Evolutionary conservation across 768 basidiomycete genomes (phyloP).

Genomic region (Pleurotus giganteus): DNA sequence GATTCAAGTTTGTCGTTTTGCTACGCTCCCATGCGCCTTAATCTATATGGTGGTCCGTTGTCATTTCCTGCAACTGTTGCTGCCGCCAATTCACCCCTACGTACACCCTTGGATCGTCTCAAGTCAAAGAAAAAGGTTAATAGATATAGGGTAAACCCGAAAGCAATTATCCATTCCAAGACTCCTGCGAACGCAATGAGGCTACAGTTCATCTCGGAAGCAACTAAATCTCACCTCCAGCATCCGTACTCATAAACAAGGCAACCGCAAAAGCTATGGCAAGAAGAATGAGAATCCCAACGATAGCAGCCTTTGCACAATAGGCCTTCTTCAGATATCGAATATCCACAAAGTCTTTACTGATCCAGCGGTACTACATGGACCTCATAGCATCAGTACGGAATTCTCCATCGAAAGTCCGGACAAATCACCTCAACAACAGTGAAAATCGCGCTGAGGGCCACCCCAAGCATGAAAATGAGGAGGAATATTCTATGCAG

Average conservation of each 20-base stretch:
- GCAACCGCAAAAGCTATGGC: constrained; percentile 63
- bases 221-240: constrained; percentile 41
- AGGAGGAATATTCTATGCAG: constrained; percentile 63
- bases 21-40: background rate
- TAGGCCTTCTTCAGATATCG: constrained; percentile 53
- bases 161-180: constrained; percentile 72
- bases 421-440: constrained; percentile 53
- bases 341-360: constrained; percentile 47
- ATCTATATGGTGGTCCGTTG: background rate
- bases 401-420: background rate
- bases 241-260: constrained; percentile 42
- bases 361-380: constrained; percentile 61
- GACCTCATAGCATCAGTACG: background rate
- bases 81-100: constrained; percentile 39
- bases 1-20: too few species aligned
- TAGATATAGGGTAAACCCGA: constrained; percentile 72
- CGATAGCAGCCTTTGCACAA: constrained; percentile 59
- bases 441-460: constrained; percentile 72
- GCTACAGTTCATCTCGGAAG: background rate
- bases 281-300: constrained; percentile 51
- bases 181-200: constrained; percentile 39
- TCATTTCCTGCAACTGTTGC: background rate
- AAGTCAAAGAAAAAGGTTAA: constrained; percentile 74
- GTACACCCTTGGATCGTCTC: constrained; percentile 53
- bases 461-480: constrained; percentile 72